phyloP scores from a whole-genome alignment of 1,284 basidiomycete species.

The Ustilago vetiveriae region DNA sequence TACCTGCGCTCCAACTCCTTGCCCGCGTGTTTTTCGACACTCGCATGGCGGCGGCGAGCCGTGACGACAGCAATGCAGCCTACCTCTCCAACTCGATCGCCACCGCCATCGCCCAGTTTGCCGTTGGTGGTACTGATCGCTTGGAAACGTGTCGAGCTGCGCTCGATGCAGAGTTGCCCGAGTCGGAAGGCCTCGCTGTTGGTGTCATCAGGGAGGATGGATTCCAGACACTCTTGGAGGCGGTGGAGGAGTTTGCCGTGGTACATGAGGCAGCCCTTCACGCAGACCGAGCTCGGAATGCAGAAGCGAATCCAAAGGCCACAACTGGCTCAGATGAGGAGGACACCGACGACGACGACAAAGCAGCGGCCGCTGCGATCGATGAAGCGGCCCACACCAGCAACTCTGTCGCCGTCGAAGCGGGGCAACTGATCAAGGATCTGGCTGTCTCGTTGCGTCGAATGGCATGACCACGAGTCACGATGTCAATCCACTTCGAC shows the following conservation, averaged over 20 bases:
- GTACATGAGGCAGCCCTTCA: constrained; percentile 29
- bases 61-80: constrained; percentile 33
- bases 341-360: not conserved
- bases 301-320: constrained; percentile 81
- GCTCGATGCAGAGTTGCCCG: constrained; percentile 12
- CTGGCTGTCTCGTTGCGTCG: constrained; percentile 24
- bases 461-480: constrained; percentile 30
- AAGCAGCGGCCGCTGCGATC: not conserved
- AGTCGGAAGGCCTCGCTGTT: not conserved
- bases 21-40: constrained; percentile 36
- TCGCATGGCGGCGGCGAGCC: constrained; percentile 12
- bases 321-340: constrained; percentile 74
- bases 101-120: constrained; percentile 44
- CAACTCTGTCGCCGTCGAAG: constrained; percentile 22
- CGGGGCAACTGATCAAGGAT: constrained; percentile 46
- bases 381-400: not conserved
- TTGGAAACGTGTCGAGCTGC: constrained; percentile 11
- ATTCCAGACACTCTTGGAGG: constrained; percentile 25
- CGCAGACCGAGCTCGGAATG: constrained; percentile 69
- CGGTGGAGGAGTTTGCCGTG: constrained; percentile 44
- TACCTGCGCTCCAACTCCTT: constrained; percentile 17
- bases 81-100: constrained; percentile 51
- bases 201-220: constrained; percentile 14
- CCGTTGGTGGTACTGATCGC: constrained; percentile 14
- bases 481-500: too few species aligned